Conservation (phyloP, 2,329 filamentous ascomycete genomes). For the Graphilbum fragrans region DNA sequence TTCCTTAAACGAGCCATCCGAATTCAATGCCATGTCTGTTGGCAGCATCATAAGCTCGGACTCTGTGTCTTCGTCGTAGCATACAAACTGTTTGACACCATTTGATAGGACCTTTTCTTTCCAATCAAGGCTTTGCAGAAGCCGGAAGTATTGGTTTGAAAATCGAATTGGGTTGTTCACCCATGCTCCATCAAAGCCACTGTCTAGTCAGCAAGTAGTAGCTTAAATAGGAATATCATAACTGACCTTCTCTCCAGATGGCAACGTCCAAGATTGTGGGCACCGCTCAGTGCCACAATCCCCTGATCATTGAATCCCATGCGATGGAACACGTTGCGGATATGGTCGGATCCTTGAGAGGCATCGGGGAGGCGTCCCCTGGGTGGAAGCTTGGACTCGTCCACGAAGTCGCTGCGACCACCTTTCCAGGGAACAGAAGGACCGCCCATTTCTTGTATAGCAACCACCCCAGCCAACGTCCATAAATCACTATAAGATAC, state of each 20-base stretch:
- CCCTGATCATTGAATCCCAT: conserved; percentile 97
- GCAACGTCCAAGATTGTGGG: conserved; percentile 72
- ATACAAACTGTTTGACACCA: conserved; percentile 44
- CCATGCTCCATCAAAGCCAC: conserved; percentile 28
- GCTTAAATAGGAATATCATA: too few species aligned
- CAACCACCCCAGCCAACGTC: conserved; percentile 48
- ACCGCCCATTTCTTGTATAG: conserved; percentile 48
- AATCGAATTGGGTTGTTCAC: conserved; percentile 23
- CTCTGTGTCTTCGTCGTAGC: conserved; percentile 40
- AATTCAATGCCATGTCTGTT: conserved; percentile 46
- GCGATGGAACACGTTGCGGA: conserved; percentile 82
- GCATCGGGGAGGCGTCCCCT: conserved; percentile 60
- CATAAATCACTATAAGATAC: conserved; percentile 55
- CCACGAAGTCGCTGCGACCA: conserved; percentile 50
- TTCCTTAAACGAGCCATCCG: conserved; percentile 36
- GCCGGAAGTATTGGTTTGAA: conserved; percentile 23
- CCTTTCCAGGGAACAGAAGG: conserved; percentile 43
- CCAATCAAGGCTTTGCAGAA: conserved; percentile 19
- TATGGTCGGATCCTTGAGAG: conserved; percentile 62
- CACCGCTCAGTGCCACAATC: conserved; percentile 79
- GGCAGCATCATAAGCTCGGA: conserved; percentile 57
- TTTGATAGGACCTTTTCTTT: conserved; percentile 36
- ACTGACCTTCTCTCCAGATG: conserved; percentile 1
- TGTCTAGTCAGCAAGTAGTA: not conserved
- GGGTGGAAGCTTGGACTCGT: conserved; percentile 46